Percentiles rank a stretch among this genome's conserved stretches.
Conservation (phyloP, 257 asterid species). For the Capsicum pubescens region DNA sequence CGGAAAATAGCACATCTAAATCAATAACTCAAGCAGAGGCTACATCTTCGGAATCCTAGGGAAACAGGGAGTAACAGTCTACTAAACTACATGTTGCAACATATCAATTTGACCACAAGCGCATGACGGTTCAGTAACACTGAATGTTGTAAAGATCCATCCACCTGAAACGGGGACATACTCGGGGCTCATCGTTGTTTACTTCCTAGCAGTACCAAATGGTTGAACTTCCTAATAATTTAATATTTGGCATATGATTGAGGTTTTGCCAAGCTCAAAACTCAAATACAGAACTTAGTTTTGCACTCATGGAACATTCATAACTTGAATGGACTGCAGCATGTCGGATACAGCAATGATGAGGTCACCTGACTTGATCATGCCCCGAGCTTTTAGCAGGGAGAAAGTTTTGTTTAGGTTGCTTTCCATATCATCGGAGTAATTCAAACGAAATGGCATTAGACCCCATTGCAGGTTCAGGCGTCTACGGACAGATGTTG, state of each 20-base stretch:
- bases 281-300: neutral
- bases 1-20: neutral
- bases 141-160: neutral
- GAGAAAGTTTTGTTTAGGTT: slow-evolving; percentile 90
- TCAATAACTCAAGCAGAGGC: neutral
- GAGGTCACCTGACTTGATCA: slow-evolving; percentile 92
- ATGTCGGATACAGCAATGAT: slow-evolving; percentile 95
- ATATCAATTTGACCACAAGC: neutral
- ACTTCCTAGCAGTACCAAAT: slow-evolving; percentile 19
- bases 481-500: slow-evolving; percentile 87
- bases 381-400: slow-evolving; percentile 90
- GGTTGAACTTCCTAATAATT: neutral
- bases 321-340: slow-evolving; percentile 97
- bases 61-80: slow-evolving; percentile 15
- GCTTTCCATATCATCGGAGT: slow-evolving; percentile 94
- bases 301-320: slow-evolving; percentile 77
- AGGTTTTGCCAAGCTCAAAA: slow-evolving; percentile 23
- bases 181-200: neutral
- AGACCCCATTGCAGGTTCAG: slow-evolving; percentile 97
- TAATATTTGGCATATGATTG: neutral
- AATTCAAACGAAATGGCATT: slow-evolving; percentile 89
- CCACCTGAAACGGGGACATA: neutral
- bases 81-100: neutral
- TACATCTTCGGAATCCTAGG: slow-evolving; percentile 12
- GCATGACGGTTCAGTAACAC: neutral